Evolutionary conservation across 2,329 filamentous ascomycete genomes (phyloP), one percentile per base, ranked within the genome.

Genomic region (Venturia effusa): DNA sequence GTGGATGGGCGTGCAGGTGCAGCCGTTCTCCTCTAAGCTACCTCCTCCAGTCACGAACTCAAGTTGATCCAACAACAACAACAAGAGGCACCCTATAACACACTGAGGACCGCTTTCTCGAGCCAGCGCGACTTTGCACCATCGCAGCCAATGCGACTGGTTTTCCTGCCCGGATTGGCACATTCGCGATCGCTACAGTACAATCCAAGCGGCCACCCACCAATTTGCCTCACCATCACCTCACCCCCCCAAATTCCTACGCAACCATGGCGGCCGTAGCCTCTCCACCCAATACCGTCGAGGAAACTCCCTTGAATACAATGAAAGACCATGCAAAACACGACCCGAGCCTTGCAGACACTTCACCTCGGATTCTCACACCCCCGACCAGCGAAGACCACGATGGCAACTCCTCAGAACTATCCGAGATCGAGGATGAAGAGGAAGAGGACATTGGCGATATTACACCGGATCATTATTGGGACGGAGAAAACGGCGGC

Each of bases 391-490:
- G 78, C 71, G 79, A 81, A 70, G 79, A 81, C 68, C 69, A 73
- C 64, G 75, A 76, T 65, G 73, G 73, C 34, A 74, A 78, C 67
- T 78, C 78, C 61, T 79, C 77, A 19, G 78, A 80, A 67, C 69
- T 80, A 48, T 79, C 78, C 63, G 79, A 81, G 55, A 66, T 80
- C 57, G 78, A 80, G 61, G 72, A 76, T 68, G 72, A 75, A 51
- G 78, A 80, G 48, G 79, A 81, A 64, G 83, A 84, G 59, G 88
- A 91, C 69, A 87, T 89, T 69, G 89, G 88, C 68, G 89, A 94
- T 63, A 83, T 96, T 63, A 80, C 87, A 59, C 93, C 93, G 0
- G 90, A 92, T 72, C 88, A 96, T 75, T 97, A 90, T 80, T 96
- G 91, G 72, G 92, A 84, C 27, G 64, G 51, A 22, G 61, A 63